Base-by-base conservation (phyloP, 108 stramenopile species). In the Skeletonema grethae region DNA sequence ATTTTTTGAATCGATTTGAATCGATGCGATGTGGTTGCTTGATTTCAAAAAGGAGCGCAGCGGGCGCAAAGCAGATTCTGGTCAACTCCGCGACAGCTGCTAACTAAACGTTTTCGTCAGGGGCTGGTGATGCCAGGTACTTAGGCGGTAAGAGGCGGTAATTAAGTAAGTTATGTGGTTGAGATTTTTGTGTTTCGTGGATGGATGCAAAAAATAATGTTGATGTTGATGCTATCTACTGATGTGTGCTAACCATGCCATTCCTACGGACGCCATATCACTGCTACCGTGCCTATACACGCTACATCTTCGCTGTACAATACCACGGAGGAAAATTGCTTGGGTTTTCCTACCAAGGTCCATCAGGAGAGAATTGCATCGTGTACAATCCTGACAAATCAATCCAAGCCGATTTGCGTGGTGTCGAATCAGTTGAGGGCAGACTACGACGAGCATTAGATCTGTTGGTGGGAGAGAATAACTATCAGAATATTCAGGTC, bases 401-500 rank as follows among this genome's bases (percentile, higher is more conserved):
- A 0, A 57, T 73, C 30, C 71, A 69, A 32, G 67, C 87, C 9
- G 92, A 89, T 75, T 57, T 90, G 30, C 63, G 92, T 56, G 90
- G 90, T 8, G 36, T 78, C 12, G 87, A 84, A 45, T 84, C 87
- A 9, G 82, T 94, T 1, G 93, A 94, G 64, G 89, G 88, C 7
- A 64, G 86, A 53, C 73, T 91, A 25, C 82, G 88, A 61, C 69
- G 85, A 43, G 93, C 93, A 24, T 65, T 94, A 15, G 60, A 77
- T 41, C 41, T 63, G 25, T 58, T 90, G 24, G 82, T 90, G 18
- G 85, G 85, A 64, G 16, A 28, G 5, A 66, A 75, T 32, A 63
- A 78, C 56, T 90, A 80, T 77, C 76, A 85, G 60, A 90, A 95
- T 53, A 76, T 95, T 13, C 87, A 90, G 69, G 91, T 91, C 5